Base-by-base conservation (phyloP, 805 yeast species). In the Lipomyces orientalis region DNA sequence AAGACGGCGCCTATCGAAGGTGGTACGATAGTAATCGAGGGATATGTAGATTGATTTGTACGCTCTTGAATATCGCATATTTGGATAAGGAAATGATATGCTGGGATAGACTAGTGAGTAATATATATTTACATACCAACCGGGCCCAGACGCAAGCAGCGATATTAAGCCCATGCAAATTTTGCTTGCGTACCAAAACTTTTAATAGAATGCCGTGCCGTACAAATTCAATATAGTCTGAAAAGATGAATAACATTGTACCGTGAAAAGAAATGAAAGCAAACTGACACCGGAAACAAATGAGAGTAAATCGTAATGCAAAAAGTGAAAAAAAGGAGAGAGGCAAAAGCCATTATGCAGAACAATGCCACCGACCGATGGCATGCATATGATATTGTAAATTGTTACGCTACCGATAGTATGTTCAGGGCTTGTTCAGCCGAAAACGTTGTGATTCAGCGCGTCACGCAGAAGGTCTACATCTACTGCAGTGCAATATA, bases 381-480 rank as follows among this genome's bases (percentile, higher is more conserved):
- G 22, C 16, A 37, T 39, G 55, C 19, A 52, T 22, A 52, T 35
- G 37, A 22, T 22, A 37, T 10, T 54, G 54, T 7, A 4, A 43
- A 43, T 16, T n/a, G 14, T 43, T 43, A 43, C 49, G 22, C 19
- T 9, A 6, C n/a, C 22, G 49, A 43, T 5, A 43, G 7, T 43
- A 43, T 9, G 8, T 43, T 43, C 16, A 12, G 16, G 4, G 43
- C 14, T 37, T 2, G 6, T 1, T 37, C 43, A 37, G 43, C 14
- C 16, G 16, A 3, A 43, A 43, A 43, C 1, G 4, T 43, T 22
- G 49, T 43, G 49, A n/a, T 9, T 43, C 10, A 67, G 31, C 16
- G 71, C 71, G n/a, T 67, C 68, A 7, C 35, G 29, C 16, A 64
- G 52, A 4, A 52, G 19, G 10, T 49, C 64, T 31, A n/a, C 55